Evolutionary conservation across 1,284 basidiomycete genomes (phyloP).

Genomic region (Microbotryomycetes sp.): DNA sequence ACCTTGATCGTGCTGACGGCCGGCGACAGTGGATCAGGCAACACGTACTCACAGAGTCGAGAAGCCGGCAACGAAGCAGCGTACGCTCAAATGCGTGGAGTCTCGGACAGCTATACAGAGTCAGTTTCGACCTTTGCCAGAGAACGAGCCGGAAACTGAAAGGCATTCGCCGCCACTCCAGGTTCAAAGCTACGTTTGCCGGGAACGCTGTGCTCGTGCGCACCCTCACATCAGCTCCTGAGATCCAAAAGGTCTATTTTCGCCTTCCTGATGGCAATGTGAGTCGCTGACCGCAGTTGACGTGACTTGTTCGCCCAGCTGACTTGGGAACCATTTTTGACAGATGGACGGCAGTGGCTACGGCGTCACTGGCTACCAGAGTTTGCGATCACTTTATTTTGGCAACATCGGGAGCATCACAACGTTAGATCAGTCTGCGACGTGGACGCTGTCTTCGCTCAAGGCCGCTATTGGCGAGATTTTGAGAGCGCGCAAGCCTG

Average conservation of each 20-base stretch:
- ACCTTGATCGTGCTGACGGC: conserved; percentile 28
- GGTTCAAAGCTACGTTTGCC: conserved; percentile 15
- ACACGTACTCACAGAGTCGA: conserved; percentile 18
- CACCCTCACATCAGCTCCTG: conserved; percentile 23
- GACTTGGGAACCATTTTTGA: background rate
- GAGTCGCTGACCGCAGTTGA: conserved; percentile 17
- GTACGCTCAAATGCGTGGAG: conserved; percentile 29
- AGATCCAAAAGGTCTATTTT: conserved; percentile 30
- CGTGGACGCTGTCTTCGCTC: conserved; percentile 10
- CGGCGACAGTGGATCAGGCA: conserved; percentile 31
- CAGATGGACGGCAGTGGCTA: conserved; percentile 13
- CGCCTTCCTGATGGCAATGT: conserved; percentile 32
- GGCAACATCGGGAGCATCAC: conserved; percentile 20
- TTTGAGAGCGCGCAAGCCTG: conserved; percentile 12
- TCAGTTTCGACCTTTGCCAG: background rate
- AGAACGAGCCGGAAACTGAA: too few species aligned
- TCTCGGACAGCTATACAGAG: conserved; percentile 22
- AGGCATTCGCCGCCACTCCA: background rate
- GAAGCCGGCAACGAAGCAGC: conserved; percentile 34
- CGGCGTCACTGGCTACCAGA: conserved; percentile 21
- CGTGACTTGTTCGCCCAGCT: background rate
- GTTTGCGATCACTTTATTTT: conserved; percentile 22
- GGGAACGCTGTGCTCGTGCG: conserved; percentile 30
- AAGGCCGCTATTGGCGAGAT: conserved; percentile 16
- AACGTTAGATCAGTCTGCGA: conserved; percentile 5